A percentile compares a stretch with the other conserved stretches of the same genome.
Conservation (phyloP, 768 basidiomycete species). For the Suillus lakei region DNA sequence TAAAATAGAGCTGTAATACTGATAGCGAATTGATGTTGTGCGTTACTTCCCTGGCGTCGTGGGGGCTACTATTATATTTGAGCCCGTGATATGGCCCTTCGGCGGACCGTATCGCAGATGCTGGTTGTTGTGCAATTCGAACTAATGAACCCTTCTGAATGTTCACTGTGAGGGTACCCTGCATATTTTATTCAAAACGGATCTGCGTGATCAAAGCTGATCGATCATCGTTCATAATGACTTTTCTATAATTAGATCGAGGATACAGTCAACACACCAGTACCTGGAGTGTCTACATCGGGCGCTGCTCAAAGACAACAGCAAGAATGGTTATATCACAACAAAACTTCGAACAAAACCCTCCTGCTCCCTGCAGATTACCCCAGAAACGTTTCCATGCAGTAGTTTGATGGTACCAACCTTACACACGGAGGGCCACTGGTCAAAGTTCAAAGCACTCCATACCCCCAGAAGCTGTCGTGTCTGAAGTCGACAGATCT, state of each 20-base stretch:
- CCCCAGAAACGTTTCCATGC: background rate
- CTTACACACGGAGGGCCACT: background rate
- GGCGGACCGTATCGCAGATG: background rate
- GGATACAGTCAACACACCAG: background rate
- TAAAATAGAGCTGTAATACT: slow-evolving; percentile 21
- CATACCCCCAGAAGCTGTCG: background rate
- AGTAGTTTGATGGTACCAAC: too few species aligned
- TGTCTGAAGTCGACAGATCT: background rate
- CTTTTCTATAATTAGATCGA: background rate
- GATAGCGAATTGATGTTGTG: background rate
- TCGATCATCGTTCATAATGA: background rate
- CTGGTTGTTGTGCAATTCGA: background rate
- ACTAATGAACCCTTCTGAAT: background rate
- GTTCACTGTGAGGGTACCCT: background rate
- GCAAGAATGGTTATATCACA: too few species aligned
- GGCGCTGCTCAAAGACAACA: background rate
- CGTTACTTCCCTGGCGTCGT: background rate
- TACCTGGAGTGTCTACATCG: background rate
- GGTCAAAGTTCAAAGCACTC: background rate
- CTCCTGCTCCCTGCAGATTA: background rate
- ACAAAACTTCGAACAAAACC: background rate
- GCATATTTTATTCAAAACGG: background rate
- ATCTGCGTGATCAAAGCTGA: background rate
- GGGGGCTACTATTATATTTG: background rate
- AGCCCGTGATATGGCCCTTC: background rate